phyloP scores from a whole-genome alignment of 805 yeast species.

The Zygosaccharomyces lentus region DNA sequence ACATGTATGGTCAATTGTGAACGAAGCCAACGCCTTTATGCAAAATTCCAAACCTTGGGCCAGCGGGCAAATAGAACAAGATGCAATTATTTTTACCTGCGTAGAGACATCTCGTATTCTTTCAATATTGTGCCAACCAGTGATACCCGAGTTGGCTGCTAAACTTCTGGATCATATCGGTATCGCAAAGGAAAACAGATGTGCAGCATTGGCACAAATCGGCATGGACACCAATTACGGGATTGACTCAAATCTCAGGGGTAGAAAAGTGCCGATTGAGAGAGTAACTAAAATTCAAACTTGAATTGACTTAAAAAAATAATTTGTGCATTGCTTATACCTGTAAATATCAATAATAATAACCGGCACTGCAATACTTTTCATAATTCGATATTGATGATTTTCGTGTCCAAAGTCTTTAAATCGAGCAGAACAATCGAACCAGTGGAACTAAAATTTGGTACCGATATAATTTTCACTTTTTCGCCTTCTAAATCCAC shows the following conservation, averaged over 20 bases:
- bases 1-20: slow-evolving; percentile 55
- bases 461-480: slow-evolving; percentile 61
- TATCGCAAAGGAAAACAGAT: slow-evolving; percentile 44
- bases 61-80: slow-evolving; percentile 39
- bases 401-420: slow-evolving; percentile 50
- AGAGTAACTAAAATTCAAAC: slow-evolving; percentile 23
- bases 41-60: slow-evolving; percentile 79
- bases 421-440: slow-evolving; percentile 60
- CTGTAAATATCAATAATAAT: slow-evolving; percentile 8
- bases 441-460: slow-evolving; percentile 64
- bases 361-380: not conserved
- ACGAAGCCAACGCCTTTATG: slow-evolving; percentile 59
- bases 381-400: slow-evolving; percentile 37
- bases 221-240: slow-evolving; percentile 67
- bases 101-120: slow-evolving; percentile 67
- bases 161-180: slow-evolving; percentile 58
- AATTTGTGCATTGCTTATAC: not conserved
- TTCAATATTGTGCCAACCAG: slow-evolving; percentile 63
- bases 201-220: slow-evolving; percentile 41
- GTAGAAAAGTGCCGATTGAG: slow-evolving; percentile 45
- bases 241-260: slow-evolving; percentile 45
- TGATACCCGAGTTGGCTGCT: slow-evolving; percentile 62
- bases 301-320: not conserved
- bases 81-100: slow-evolving; percentile 56
- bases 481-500: slow-evolving; percentile 38